Conservation (phyloP, 805 yeast genomes). For the Scheffersomyces lignosus region DNA sequence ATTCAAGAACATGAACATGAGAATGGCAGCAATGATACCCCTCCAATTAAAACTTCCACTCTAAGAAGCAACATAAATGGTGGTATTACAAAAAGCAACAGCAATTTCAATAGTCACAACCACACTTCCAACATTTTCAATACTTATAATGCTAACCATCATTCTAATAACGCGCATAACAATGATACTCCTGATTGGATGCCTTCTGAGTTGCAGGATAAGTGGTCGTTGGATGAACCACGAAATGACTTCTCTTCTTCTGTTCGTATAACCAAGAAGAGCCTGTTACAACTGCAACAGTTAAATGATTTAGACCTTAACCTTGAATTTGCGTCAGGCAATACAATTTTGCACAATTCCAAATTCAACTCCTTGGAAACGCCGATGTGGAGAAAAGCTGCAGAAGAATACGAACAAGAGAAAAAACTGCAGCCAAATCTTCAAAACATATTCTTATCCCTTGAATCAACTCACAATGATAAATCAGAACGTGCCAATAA, state of each 20-base stretch:
- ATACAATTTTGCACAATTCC: conserved; percentile 36
- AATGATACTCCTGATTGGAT: conserved; percentile 41
- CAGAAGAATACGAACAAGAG: conserved; percentile 27
- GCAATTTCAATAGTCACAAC: too few species aligned
- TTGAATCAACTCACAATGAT: conserved; percentile 15
- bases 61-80: conserved; percentile 11
- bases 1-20: conserved; percentile 2
- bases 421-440: conserved; percentile 25
- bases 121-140: too few species aligned
- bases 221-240: conserved; percentile 25
- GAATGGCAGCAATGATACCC: conserved; percentile 3
- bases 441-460: conserved; percentile 29
- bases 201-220: conserved; percentile 38
- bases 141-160: too few species aligned
- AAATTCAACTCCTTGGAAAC: conserved; percentile 17
- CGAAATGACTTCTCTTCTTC: conserved; percentile 20
- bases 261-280: conserved; percentile 21
- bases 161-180: too few species aligned
- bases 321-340: conserved; percentile 20
- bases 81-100: too few species aligned
- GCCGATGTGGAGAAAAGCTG: conserved; percentile 37
- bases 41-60: conserved; percentile 27
- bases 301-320: conserved; percentile 12
- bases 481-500: conserved; percentile 6
- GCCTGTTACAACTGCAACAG: background rate